Base-by-base conservation (phyloP, 345 rosid genomes). In the Populus euphratica region DNA sequence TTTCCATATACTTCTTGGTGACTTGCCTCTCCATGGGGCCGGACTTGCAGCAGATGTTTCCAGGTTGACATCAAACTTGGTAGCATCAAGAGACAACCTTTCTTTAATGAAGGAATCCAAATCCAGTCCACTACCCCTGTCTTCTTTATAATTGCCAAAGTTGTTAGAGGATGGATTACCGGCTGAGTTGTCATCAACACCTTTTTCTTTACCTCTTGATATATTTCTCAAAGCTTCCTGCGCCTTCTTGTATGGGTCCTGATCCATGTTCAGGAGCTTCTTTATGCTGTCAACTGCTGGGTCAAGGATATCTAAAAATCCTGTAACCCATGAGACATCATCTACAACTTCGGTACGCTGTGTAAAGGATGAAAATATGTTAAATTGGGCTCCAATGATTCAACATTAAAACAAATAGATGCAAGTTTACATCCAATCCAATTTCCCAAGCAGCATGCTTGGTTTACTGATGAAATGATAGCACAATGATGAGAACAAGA, bases 331-430 rank as follows among this genome's bases (percentile, higher is more conserved):
- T 4, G 98, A 92, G 20, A 94, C 86, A 86, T 96, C 99, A 43
- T 96, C 99, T 12, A 92, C 97, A 17, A 96, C 90, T 85, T 96
- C 99, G 3, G 89, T 96, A 2, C 94, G 86, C 99, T 96, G 91
- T 81, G 72, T 50, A 80, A 25, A 43, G 59, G 35, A 69, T 1
- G 1, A 43, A 16, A 62, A 41, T 14, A 13, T 14, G 50, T 47
- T 47, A 47, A 47, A 47, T 3, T 47, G 50, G 17, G 18, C 18
- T 47, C 17, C 16, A 47, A 4, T 47, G 0, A 13, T 47, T 47
- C 16, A 1, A 14, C 17, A 47, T 47, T 4, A 13, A 47, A 47
- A 13, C 11, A 4, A 44, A 47, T 47, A 13, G 4, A 12, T 12
- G 50, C 18, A 47, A 14, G 0, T 47, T 47, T 47, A 14, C 18